phyloP scores from a whole-genome alignment of 2,329 filamentous ascomycete genomes.

The Aspergillus ibericus region DNA sequence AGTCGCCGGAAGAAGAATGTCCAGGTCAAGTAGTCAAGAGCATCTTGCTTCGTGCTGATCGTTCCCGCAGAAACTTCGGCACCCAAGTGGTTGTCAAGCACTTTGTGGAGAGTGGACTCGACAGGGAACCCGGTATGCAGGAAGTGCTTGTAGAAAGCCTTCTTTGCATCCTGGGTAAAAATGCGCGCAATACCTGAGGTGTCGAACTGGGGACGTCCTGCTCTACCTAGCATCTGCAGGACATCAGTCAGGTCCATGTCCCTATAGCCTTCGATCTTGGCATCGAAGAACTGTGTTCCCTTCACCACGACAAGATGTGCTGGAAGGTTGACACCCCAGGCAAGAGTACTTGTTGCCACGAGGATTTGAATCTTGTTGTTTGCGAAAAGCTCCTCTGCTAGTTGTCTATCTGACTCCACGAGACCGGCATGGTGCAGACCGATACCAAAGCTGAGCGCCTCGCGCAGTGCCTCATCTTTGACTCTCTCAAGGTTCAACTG shows the following conservation, averaged over 20 bases:
- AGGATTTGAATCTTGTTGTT: constrained; percentile 98
- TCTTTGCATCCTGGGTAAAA: constrained; percentile 96
- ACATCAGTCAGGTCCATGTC: constrained; percentile 99
- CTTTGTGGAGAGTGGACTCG: constrained; percentile 92
- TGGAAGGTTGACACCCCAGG: constrained; percentile 97
- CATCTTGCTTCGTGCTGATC: constrained; percentile 91
- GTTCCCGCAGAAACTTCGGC: constrained; percentile 94
- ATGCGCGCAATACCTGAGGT: constrained; percentile 93
- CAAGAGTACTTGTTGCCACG: constrained; percentile 90
- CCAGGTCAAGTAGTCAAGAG: constrained; percentile 96
- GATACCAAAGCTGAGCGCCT: constrained; percentile 96
- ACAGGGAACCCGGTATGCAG: constrained; percentile 97
- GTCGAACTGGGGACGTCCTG: constrained; percentile 94
- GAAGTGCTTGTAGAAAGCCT: constrained; percentile 99
- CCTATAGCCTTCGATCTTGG: constrained; percentile 94
- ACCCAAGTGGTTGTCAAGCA: constrained; percentile 93
- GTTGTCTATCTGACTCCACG: constrained; percentile 86
- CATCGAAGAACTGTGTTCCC: constrained; percentile 96
- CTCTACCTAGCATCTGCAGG: constrained; percentile 94
- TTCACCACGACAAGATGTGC: constrained; percentile 97
- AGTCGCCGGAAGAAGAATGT: constrained; percentile 98
- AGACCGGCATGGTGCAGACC: constrained; percentile 96
- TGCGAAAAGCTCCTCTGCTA: constrained; percentile 91
- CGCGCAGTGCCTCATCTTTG: constrained; percentile 87
- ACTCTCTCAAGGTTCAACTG: constrained; percentile 83